A percentile compares a stretch with the other conserved stretches of the same genome.
Evolutionary conservation across 1,284 basidiomycete genomes (phyloP).

Genomic region (Fomitopsis schrenkii): DNA sequence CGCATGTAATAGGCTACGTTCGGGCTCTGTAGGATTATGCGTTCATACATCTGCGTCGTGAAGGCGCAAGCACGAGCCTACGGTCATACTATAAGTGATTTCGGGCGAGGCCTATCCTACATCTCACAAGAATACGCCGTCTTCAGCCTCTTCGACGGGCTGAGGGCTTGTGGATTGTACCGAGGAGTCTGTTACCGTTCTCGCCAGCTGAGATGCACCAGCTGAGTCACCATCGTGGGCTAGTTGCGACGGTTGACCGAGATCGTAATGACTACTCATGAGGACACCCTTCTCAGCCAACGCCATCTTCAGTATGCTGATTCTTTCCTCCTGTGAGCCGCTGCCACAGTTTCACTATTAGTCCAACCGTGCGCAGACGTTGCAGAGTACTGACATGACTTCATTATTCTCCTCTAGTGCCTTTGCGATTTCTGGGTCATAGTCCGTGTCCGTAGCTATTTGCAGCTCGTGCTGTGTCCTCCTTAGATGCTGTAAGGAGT

Average conservation of each 20-base stretch:
- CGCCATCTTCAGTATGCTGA: slow-evolving; percentile 61
- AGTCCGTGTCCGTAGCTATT: slow-evolving; percentile 36
- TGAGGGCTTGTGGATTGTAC: neutral
- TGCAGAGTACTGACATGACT: slow-evolving; percentile 41
- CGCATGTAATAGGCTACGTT: neutral
- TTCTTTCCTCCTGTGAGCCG: slow-evolving; percentile 68
- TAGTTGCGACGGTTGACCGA: neutral
- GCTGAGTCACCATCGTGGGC: neutral
- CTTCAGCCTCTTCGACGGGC: neutral
- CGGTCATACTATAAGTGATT: neutral
- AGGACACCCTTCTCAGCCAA: slow-evolving; percentile 54
- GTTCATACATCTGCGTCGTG: too few species aligned
- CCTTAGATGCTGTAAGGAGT: slow-evolving; percentile 63
- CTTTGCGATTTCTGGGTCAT: slow-evolving; percentile 41
- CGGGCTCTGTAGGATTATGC: too few species aligned
- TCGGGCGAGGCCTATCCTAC: too few species aligned
- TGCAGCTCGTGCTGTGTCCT: slow-evolving; percentile 60
- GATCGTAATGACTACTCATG: slow-evolving; percentile 42
- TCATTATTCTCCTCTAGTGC: slow-evolving; percentile 50
- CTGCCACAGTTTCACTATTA: slow-evolving; percentile 29
- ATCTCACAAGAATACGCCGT: neutral
- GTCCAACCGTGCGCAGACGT: neutral
- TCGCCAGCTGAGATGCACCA: neutral
- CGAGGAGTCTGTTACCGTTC: neutral
- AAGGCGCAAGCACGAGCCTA: neutral